A percentile compares a stretch with the other conserved stretches of the same genome.
phyloP scores from a whole-genome alignment of 2,329 filamentous ascomycete genomes.

The Ophiocordyceps camponoti-rufipedis region DNA sequence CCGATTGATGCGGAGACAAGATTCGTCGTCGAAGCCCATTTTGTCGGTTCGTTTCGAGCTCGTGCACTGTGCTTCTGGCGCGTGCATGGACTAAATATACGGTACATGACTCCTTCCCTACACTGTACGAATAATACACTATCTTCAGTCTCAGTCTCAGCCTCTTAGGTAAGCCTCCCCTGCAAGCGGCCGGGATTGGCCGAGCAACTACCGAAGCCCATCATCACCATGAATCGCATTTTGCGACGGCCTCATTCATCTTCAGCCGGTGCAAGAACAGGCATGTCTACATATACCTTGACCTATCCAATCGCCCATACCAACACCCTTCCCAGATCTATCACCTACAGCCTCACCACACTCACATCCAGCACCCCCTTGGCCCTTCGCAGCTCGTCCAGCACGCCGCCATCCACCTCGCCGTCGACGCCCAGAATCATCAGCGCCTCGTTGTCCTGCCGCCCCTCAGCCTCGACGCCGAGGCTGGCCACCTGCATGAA shows the following conservation, averaged over 20 bases:
- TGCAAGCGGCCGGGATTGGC: too few species aligned
- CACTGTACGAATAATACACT: too few species aligned
- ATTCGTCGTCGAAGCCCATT: too few species aligned
- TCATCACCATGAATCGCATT: background rate
- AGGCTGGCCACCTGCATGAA: constrained; percentile 59
- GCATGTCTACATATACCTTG: too few species aligned
- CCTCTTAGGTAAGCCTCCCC: too few species aligned
- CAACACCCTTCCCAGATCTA: background rate
- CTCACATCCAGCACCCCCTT: constrained; percentile 39
- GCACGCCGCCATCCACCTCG: constrained; percentile 37
- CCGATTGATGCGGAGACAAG: too few species aligned
- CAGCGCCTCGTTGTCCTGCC: constrained; percentile 43
- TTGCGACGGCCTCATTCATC: background rate
- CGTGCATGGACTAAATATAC: too few species aligned
- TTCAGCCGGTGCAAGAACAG: background rate
- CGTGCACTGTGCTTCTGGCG: too few species aligned
- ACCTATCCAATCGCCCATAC: too few species aligned
- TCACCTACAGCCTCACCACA: constrained; percentile 16
- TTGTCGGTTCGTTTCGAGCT: too few species aligned
- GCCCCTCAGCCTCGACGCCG: constrained; percentile 10
- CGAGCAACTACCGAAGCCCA: background rate
- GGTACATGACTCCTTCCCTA: too few species aligned
- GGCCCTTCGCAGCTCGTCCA: constrained; percentile 26
- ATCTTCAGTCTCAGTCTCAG: too few species aligned
- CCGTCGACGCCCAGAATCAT: constrained; percentile 68